Base-by-base conservation (phyloP, 1,284 basidiomycete genomes). In the Cryptococcus hybrid region DNA sequence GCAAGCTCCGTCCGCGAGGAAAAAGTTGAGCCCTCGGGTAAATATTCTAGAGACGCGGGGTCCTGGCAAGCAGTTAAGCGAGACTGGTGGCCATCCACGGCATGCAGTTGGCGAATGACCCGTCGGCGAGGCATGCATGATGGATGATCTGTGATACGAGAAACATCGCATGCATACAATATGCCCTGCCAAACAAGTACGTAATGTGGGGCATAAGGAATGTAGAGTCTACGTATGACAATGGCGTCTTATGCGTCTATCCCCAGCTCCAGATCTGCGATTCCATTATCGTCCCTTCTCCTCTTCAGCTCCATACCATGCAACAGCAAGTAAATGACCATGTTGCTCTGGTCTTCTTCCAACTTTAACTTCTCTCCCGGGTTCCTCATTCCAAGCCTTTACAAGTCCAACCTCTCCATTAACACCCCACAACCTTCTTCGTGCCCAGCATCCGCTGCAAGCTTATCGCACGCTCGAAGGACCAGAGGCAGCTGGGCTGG, bases 251-350 rank as follows among this genome's bases (percentile, higher is more conserved):
- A 18, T 18, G 18, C 18, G 18, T 18, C 34, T 11, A 48, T 12
- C n/a, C 15, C 66, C 68, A 70, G 42, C 43, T 47, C 65, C 64
- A 68, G 60, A 70, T 68, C 45, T 67, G 62, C 13, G 54, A 47
- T 42, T 68, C 65, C 7, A 65, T 18, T 47, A 68, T 13, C 30
- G 62, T 47, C 2, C 52, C 45, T 51, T 45, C 4, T 63, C 60
- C 18, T 58, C 57, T 24, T 62, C 50, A 18, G 46, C n/a, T 0
- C 66, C 55, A 55, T 71, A 71, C 61, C 62, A 70, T 1, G 63
- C 66, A n/a, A 64, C 61, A 12, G 62, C 66, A 5, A 70, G 44
- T 15, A 71, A 39, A 62, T 70, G 68, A 1, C 63, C 66, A 11
- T 58, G 47, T 7, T 54, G 47, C 53, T 64, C 69, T 11, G 49